These are phyloP conservation scores for Ramicandelaber brevisporus DNA, from an alignment of 192 early-diverging fungal genomes.

Conservation along the genomic window DNA sequence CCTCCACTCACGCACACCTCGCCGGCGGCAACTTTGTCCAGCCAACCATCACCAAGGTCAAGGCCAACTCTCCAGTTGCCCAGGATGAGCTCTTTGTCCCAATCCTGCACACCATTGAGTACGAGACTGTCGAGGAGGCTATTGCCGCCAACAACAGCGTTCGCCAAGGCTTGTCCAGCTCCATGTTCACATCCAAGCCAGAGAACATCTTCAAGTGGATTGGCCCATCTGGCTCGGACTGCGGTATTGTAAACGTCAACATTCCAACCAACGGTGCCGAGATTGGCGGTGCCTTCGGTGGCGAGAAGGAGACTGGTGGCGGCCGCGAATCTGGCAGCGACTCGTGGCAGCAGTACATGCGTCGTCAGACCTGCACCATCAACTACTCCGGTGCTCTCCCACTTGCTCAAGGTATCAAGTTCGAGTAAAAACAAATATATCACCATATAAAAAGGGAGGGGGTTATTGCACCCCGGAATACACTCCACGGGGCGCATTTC, in stretches of 20 bases:
- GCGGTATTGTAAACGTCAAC: conserved; percentile 84
- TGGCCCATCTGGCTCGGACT: conserved; percentile 73
- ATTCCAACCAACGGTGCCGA: conserved; percentile 92
- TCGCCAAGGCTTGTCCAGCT: conserved; percentile 60
- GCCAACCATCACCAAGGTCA: conserved; percentile 73
- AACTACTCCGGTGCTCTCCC: conserved; percentile 71
- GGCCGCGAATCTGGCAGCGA: conserved; percentile 80
- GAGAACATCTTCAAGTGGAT: conserved; percentile 79
- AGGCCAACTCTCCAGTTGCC: conserved; percentile 44
- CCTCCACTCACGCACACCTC: too few species aligned
- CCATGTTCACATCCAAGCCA: conserved; percentile 59
- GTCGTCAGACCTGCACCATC: conserved; percentile 58
- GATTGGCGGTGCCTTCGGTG: conserved; percentile 92
- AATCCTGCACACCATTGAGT: conserved; percentile 66
- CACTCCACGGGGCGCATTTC: too few species aligned
- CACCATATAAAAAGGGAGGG: too few species aligned
- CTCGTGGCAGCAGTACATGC: conserved; percentile 83
- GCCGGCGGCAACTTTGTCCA: conserved; percentile 91
- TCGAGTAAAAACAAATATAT: conserved; percentile 57
- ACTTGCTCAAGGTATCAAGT: conserved; percentile 89
- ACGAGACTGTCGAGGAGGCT: conserved; percentile 56
- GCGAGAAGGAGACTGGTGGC: conserved; percentile 91
- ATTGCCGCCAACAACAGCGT: conserved; percentile 75
- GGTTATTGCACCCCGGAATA: too few species aligned
- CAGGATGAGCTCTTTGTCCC: conserved; percentile 92